Evolutionary conservation across 495 filamentous ascomycete genomes (phyloP), one percentile per base, ranked within the genome.

Genomic region (Pseudotulostoma volvatum): DNA sequence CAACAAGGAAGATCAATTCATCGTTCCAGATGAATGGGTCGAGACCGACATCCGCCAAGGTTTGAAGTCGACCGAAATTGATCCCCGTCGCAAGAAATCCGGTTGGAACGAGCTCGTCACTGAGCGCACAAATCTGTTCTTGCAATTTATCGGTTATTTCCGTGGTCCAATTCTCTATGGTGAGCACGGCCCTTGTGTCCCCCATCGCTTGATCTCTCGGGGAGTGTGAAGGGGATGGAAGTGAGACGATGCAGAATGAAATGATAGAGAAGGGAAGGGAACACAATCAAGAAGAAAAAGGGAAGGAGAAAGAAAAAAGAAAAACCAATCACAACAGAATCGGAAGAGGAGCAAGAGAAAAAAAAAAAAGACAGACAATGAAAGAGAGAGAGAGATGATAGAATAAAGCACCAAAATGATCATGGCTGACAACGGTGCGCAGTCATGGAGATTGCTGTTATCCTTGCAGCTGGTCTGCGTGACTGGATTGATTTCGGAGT

Each of bases 401-500:
- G 11, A 28, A 11, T 5, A 28, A 5, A 28, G 5, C 11, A 5
- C 11, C 5, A 28, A 5, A 28, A 5, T 5, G 23, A 28, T 28
- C 23, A 28, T 25, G 23, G 32, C 49, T 54, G 46, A 56, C 44
- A 34, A 20, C 38, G 9, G 31, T 5, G 1, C 9, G 23, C 41
- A 86, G 81, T 84, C 53, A 85, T 87, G 81, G 79, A 87, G 74
- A 50, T 87, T 49, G 81, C 81, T 66, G 79, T 82, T 46, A 56
- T 84, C 18, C 60, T 87, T 44, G 77, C 81, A 53, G 78, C 79
- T 51, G 81, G 80, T 71, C 73, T 86, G 43, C 71, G 71, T 52
- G 79, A 83, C 63, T 86, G 79, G 78, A 77, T 86, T 45, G 81
- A 86, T 70, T 72, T 84, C 41, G 81, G 81, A 70, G 79, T 86